Evolutionary conservation across 352 stramenopile genomes (phyloP).

Genomic region (Globisporangium irregulare): DNA sequence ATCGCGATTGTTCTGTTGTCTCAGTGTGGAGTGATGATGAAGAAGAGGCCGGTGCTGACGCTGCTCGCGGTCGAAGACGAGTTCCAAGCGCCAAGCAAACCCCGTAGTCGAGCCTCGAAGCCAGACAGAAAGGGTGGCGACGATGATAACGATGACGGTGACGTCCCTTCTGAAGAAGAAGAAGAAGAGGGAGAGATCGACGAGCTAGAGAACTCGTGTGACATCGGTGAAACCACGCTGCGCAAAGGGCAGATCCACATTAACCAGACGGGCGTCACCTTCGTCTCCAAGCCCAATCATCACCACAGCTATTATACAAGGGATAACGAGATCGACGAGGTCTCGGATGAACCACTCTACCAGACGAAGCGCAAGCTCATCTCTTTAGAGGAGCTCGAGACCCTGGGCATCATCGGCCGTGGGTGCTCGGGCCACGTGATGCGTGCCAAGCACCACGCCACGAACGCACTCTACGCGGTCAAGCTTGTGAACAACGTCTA

Average conservation of each 20-base stretch:
- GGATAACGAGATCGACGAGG: slow-evolving; percentile 20
- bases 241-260: slow-evolving; percentile 65
- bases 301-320: neutral
- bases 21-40: slow-evolving; percentile 8
- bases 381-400: slow-evolving; percentile 51
- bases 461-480: slow-evolving; percentile 46
- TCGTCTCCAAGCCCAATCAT: slow-evolving; percentile 23
- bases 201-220: slow-evolving; percentile 59
- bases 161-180: slow-evolving; percentile 16
- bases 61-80: slow-evolving; percentile 21
- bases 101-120: neutral
- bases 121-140: slow-evolving; percentile 8
- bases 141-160: slow-evolving; percentile 11
- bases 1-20: too few species aligned
- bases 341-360: slow-evolving; percentile 10
- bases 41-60: slow-evolving; percentile 20
- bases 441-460: slow-evolving; percentile 40
- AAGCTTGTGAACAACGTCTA: slow-evolving; percentile 78
- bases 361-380: slow-evolving; percentile 24
- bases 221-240: slow-evolving; percentile 73
- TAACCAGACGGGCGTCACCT: slow-evolving; percentile 62
- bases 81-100: slow-evolving; percentile 12
- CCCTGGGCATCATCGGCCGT: slow-evolving; percentile 47
- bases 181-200: slow-evolving; percentile 24
- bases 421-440: slow-evolving; percentile 66